phyloP scores from a whole-genome alignment of 805 yeast genomes.

The Zygotorulaspora sp. region DNA sequence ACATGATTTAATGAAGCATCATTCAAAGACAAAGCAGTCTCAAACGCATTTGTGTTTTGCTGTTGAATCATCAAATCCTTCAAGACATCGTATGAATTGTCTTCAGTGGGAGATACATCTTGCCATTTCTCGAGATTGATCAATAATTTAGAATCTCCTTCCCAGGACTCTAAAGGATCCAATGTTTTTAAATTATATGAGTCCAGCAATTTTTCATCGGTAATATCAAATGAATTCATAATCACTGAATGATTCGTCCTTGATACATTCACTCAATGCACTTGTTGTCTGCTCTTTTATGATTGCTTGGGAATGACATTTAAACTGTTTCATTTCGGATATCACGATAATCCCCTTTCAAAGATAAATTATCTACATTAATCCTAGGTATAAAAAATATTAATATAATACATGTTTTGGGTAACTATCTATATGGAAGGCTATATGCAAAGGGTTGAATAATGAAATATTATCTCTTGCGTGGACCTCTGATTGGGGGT shows the following conservation, averaged over 20 bases:
- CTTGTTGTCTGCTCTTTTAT: background rate
- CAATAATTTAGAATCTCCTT: slow-evolving; percentile 30
- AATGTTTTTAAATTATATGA: slow-evolving; percentile 44
- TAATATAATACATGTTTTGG: slow-evolving; percentile 1
- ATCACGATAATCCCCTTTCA: too few relatives aligned
- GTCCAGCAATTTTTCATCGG: slow-evolving; percentile 30
- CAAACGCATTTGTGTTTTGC: slow-evolving; percentile 26
- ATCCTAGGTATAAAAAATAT: too few relatives aligned
- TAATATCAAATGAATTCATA: slow-evolving; percentile 20
- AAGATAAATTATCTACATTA: too few relatives aligned
- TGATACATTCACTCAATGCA: too few relatives aligned
- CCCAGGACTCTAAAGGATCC: slow-evolving; percentile 40
- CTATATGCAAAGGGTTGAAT: background rate
- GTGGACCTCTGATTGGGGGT: slow-evolving; percentile 66
- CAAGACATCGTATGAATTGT: slow-evolving; percentile 34
- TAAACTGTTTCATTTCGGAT: background rate
- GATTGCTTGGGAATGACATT: too few relatives aligned
- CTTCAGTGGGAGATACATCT: slow-evolving; percentile 23
- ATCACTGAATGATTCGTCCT: too few relatives aligned
- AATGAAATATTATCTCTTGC: slow-evolving; percentile 17
- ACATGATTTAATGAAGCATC: slow-evolving; percentile 32
- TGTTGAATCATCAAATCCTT: slow-evolving; percentile 30
- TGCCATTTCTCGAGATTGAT: slow-evolving; percentile 26
- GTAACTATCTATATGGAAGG: too few relatives aligned
- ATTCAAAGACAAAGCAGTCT: slow-evolving; percentile 23